Evolutionary conservation across 176 grass and related monocot species (phyloP).

Genomic region (Musa troglodytarum): DNA sequence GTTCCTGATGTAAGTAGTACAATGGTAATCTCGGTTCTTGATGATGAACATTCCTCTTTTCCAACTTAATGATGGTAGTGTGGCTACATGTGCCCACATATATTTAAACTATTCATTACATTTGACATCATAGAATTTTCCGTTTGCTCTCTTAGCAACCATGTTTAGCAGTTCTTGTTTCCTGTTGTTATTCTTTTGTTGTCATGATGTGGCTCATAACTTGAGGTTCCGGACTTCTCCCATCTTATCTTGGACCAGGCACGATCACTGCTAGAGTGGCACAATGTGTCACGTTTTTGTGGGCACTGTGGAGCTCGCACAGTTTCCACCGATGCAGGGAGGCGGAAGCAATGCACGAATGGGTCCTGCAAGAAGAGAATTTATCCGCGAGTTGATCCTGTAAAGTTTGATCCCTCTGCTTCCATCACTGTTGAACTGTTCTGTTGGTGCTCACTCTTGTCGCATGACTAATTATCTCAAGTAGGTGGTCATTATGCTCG

Average conservation of each 20-base stretch:
- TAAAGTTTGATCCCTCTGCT: conserved; percentile 23
- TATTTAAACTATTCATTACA: not conserved
- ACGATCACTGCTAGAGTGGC: conserved; percentile 75
- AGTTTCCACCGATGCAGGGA: conserved; percentile 58
- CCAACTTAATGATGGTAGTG: not conserved
- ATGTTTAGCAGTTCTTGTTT: not conserved
- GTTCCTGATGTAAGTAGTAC: not conserved
- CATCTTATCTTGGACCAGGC: conserved; percentile 37
- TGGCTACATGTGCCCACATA: too few species aligned
- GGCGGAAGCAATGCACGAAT: conserved; percentile 68
- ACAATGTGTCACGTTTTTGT: conserved; percentile 65
- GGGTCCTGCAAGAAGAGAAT: conserved; percentile 82
- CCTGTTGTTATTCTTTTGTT: not conserved
- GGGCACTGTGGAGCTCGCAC: conserved; percentile 67
- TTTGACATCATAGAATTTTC: not conserved
- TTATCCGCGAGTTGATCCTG: conserved; percentile 83
- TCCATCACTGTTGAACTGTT: not conserved
- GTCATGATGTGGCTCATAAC: not conserved
- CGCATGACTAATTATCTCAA: not conserved
- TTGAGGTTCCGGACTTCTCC: conserved; percentile 4
- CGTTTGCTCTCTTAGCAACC: not conserved
- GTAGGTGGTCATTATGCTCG: conserved; percentile 95
- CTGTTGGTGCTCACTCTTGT: not conserved
- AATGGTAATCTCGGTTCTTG: not conserved
- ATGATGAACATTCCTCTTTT: not conserved